Base-by-base conservation (phyloP, 2,329 filamentous ascomycete species). In the Ophiostoma triangulosporum region DNA sequence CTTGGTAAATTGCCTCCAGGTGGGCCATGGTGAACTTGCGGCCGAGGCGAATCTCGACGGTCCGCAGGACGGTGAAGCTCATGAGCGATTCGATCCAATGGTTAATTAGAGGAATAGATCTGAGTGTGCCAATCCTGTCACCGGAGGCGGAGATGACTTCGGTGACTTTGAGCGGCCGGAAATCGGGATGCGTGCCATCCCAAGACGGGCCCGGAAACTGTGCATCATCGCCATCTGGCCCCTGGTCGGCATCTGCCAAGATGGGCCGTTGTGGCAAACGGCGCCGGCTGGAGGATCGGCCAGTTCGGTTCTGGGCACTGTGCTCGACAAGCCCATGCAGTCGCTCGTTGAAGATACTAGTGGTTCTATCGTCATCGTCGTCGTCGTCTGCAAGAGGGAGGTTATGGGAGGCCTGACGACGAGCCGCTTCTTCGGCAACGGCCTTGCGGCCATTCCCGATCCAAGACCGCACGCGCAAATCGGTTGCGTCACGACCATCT, bases 1-100 rank as follows among this genome's bases (percentile, higher is more conserved):
- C 69, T 12, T 70, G 68, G 51, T 72, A 70, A 33, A 75, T 70
- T 27, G 60, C 64, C 3, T 66, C 63, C 8, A 74, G 64, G 6
- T 69, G 65, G 3, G 67, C 61, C 3, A 63, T 58, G 11, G 65
- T 68, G 53, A 74, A 71, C n/a, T 66, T 69, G 17, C 70, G 63
- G 12, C 68, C 68, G 4, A 62, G 62, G 1, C 72, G 72, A 26
- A 74, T 68, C 54, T 66, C 67, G 52, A 74, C 67, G 0, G 60
- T 60, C 11, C 71, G 65, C 57, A 62, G 64, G 40, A 74, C 59
- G 2, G 70, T 67, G 2, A 69, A 53, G 12, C 65, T 57, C 17
- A 68, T 63, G 11, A 73, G 65, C 7, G 59, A 54, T 12, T 67
- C 61, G 4, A 71, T 64, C 62, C 67, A 70, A n/a, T 66, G 65